Base-by-base conservation (phyloP, 495 filamentous ascomycete species). In the Aspergillus campestris region DNA sequence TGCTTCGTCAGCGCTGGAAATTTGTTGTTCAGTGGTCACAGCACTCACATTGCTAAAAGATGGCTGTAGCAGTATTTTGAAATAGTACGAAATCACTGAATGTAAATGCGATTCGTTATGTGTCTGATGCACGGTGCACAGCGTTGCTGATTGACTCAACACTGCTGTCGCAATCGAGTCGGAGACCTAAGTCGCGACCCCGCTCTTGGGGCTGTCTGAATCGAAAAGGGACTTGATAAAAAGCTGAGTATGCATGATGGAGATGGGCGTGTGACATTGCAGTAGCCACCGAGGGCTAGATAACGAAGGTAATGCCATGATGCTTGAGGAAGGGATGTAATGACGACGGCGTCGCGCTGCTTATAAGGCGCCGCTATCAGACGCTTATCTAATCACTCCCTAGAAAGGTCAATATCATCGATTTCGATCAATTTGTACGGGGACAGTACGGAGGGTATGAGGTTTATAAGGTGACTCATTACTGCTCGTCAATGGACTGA, bases 161-260 rank as follows among this genome's bases (percentile, higher is more conserved):
- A 67, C 42, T 42, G 47, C 49, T 51, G 47, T 59, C 48, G 42
- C 45, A 34, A 46, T 49, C 38, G 29, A 38, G 45, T 36, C 29
- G 34, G 48, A 45, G 38, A 44, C 40, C 41, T 66, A 86, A 69
- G 72, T 70, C 50, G 61, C 58, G 53, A 85, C 85, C 84, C 84
- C 84, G 58, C 60, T 80, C 58, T 81, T 86, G 84, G 84, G 86
- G 83, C 76, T 84, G 79, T 81, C 59, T 51, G 69, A 55, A 53
- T 58, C 58, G 18, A 4, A 24, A 55, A 59, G 57, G 55, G 55
- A 65, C 49, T 61, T 72, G 68, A 12, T 32, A 42, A 35, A 32
- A 29, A 40, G 24, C 0, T 32, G 24, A 30, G 30, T n/a, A 24
- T 34, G 38, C 54, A 65, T 58, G 32, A 42, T 46, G 46, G 50